These are phyloP conservation scores for Apiosordaria backusii DNA, from an alignment of 495 filamentous ascomycete species.

Conservation along the genomic window DNA sequence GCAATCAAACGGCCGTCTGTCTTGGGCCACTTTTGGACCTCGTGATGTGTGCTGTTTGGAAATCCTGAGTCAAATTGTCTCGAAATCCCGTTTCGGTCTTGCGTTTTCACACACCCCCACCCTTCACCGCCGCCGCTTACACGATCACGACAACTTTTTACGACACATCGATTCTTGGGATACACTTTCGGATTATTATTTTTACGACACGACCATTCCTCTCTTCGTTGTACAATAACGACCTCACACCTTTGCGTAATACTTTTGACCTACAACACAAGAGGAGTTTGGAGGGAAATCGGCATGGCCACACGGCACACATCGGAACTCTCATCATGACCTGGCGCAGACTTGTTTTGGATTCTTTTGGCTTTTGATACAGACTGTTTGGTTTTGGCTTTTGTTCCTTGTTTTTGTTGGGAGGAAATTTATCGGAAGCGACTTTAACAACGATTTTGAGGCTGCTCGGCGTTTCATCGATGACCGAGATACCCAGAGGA, in stretches of 20 bases:
- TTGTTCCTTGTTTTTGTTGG: slow-evolving; percentile 4
- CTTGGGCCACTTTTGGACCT: background rate
- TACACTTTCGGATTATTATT: background rate
- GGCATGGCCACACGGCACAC: background rate
- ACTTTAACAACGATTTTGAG: slow-evolving; percentile 6
- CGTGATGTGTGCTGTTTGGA: slow-evolving; percentile 9
- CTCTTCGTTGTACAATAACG: background rate
- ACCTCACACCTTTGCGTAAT: background rate
- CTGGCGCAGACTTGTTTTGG: background rate
- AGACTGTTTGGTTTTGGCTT: slow-evolving; percentile 1
- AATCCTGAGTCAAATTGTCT: slow-evolving; percentile 4
- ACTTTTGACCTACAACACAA: background rate
- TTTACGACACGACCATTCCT: background rate
- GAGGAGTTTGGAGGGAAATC: background rate
- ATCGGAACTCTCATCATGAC: background rate
- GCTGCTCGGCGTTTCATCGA: background rate
- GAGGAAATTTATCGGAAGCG: background rate
- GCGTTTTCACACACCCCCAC: background rate
- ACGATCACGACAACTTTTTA: background rate
- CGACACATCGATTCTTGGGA: background rate
- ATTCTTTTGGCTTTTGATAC: background rate
- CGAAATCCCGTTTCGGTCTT: slow-evolving; percentile 1
- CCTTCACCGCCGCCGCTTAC: background rate
- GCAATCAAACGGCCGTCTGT: background rate
- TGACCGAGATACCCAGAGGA: background rate